Base-by-base conservation (phyloP, 208 protist genomes). In the Trypanosoma avium region DNA sequence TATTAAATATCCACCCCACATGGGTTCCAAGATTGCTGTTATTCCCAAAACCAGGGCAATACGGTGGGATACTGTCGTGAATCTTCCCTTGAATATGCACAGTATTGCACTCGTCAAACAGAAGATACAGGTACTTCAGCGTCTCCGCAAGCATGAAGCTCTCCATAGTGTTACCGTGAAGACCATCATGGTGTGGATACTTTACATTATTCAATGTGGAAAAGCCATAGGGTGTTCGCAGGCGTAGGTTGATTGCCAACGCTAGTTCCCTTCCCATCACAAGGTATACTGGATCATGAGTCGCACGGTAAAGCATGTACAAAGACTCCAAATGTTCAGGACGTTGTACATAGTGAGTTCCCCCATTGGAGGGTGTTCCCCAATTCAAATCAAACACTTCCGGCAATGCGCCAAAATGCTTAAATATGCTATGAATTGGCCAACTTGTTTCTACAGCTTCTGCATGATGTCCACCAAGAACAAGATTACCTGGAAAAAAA, bases 101-200 rank as follows among this genome's bases (percentile, higher is more conserved):
- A 17, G 50, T 40, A 35, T 71, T 79, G 50, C 64, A 70, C 64
- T 86, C 80, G 48, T 84, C 75, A 65, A 98, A 99, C 13, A 98
- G 62, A n/a, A 98, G 70, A 57, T 90, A 98, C 19, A 99, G 76
- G 68, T 99, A 99, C 68, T 99, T 98, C 33, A 97, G 70, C n/a
- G 97, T 99, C 70, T 99, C 97, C 0, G 86, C 71, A 15, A 98
- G 50, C 30, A 98, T 86, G 70, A 97, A 99, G 49, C 79, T 93
- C 49, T 99, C 93, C 94, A 98, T 98, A 19, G 59, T 29, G 67
- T 98, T 91, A 3, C 19, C 32, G 45, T 75, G 55, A 15, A 26
- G 21, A 30, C 32, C 26, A 49, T 90, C 71, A 17, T 71, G 32
- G 42, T 75, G 62, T 0, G 61, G 71, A 21, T 72, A 48, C 13